These are phyloP conservation scores for Claviceps sp. DNA, from an alignment of 2,329 filamentous ascomycete species.

Conservation along the genomic window DNA sequence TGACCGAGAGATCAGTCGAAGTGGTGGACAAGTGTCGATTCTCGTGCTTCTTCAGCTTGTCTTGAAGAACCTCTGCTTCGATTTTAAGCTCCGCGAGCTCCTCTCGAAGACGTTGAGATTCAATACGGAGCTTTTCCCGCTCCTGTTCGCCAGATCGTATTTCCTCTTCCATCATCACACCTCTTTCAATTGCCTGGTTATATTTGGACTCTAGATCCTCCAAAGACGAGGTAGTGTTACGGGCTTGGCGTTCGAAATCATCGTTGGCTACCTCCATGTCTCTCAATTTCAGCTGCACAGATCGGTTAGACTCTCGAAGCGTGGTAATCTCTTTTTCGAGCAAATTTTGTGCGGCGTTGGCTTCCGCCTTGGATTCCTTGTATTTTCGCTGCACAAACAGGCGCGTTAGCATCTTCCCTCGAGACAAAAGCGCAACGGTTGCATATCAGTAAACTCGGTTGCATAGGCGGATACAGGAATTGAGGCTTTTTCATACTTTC, in stretches of 20 bases:
- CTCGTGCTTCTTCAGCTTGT: slow-evolving; percentile 72
- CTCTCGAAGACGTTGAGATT: slow-evolving; percentile 77
- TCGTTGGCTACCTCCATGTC: slow-evolving; percentile 98
- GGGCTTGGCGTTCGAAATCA: slow-evolving; percentile 91
- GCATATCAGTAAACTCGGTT: too few species aligned
- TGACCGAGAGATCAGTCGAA: slow-evolving; percentile 47
- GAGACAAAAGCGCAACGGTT: too few species aligned
- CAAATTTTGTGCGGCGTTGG: slow-evolving; percentile 66
- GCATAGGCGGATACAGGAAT: too few species aligned
- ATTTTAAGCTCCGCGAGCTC: slow-evolving; percentile 89
- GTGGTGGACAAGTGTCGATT: slow-evolving; percentile 43
- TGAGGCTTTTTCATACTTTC: slow-evolving; percentile 53
- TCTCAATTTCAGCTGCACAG: slow-evolving; percentile 68
- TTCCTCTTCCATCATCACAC: slow-evolving; percentile 89
- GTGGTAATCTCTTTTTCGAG: slow-evolving; percentile 94
- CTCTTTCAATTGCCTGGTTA: slow-evolving; percentile 83
- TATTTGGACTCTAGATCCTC: slow-evolving; percentile 97
- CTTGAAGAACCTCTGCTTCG: slow-evolving; percentile 84
- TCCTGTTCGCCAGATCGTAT: slow-evolving; percentile 86
- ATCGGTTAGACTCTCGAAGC: slow-evolving; percentile 71
- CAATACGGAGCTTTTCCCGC: slow-evolving; percentile 76
- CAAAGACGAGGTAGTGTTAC: slow-evolving; percentile 87
- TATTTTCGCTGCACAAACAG: slow-evolving; percentile 60
- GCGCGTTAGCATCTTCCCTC: slow-evolving; percentile 4
- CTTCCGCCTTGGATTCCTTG: slow-evolving; percentile 85